Conservation (phyloP, 164 flowering plant species). For the Aristolochia fimbriata region DNA sequence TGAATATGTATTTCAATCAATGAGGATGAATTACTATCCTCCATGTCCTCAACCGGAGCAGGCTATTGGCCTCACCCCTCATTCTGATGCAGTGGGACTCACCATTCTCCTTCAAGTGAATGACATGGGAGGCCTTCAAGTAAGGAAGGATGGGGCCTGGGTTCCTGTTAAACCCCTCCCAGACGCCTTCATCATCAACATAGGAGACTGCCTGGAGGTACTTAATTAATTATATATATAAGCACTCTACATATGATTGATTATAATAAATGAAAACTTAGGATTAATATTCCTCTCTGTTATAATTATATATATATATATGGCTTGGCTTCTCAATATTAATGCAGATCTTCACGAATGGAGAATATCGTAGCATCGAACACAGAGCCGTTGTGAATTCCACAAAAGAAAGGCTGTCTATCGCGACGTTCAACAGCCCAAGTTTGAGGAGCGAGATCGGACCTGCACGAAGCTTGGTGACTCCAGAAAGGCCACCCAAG, state of each 20-base stretch:
- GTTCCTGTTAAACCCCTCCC: constrained; percentile 29
- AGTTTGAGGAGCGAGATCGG: constrained; percentile 22
- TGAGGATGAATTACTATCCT: constrained; percentile 36
- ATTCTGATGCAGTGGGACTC: constrained; percentile 32
- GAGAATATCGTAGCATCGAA: constrained; percentile 41
- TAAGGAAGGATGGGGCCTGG: constrained; percentile 35
- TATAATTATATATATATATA: too few relatives aligned
- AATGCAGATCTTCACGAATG: constrained; percentile 32
- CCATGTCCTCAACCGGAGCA: constrained; percentile 28
- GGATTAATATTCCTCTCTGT: too few relatives aligned
- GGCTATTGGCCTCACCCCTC: constrained; percentile 37
- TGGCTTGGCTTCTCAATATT: too few relatives aligned
- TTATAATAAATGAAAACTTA: too few relatives aligned
- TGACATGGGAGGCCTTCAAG: constrained; percentile 34
- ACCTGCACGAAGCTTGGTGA: constrained; percentile 30
- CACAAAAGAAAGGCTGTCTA: constrained; percentile 35
- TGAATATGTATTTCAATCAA: constrained; percentile 14
- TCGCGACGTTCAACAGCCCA: constrained; percentile 38
- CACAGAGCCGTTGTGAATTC: constrained; percentile 37
- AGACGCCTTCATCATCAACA: constrained; percentile 30
- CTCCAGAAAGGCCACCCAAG: constrained; percentile 22
- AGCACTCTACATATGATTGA: too few relatives aligned
- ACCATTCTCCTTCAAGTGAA: constrained; percentile 33
- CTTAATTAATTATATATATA: too few relatives aligned
- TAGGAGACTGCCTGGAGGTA: constrained; percentile 48